Evolutionary conservation across 208 protist genomes (phyloP).

Genomic region (Herpetomonas tarakana): DNA sequence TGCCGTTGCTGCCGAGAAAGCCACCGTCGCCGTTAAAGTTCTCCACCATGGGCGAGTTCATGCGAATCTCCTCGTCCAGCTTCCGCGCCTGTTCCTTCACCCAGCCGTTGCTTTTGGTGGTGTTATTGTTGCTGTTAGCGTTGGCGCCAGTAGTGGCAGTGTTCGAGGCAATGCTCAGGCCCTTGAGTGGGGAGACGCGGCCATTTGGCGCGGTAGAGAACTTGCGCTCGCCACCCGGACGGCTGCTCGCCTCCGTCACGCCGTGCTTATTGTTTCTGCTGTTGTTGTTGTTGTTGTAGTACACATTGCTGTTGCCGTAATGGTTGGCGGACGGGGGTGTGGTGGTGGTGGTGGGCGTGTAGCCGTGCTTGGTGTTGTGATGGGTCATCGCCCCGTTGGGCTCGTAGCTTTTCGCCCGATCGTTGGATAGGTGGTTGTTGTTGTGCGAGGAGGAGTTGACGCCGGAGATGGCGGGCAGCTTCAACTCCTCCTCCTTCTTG

Average conservation of each 20-base stretch:
- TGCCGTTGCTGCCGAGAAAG: not conserved
- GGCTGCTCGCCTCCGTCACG: not conserved
- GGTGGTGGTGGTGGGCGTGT: no score
- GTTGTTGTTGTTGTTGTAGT: not conserved
- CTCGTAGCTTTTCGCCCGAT: not conserved
- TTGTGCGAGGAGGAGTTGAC: not conserved
- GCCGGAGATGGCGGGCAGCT: not conserved
- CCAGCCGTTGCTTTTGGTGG: slow-evolving; percentile 16
- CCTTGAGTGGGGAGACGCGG: not conserved
- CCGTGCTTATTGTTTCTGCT: not conserved
- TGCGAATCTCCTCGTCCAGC: slow-evolving; percentile 16
- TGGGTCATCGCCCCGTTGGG: not conserved
- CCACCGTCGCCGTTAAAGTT: not conserved
- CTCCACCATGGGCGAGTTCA: slow-evolving; percentile 18
- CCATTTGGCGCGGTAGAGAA: not conserved
- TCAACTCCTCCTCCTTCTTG: not conserved
- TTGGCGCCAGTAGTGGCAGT: not conserved
- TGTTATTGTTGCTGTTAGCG: not conserved
- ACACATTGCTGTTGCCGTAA: not conserved
- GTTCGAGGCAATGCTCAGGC: not conserved
- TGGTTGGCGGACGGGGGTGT: not conserved
- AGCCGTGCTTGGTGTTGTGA: not conserved
- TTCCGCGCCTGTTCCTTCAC: slow-evolving; percentile 28
- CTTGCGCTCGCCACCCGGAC: not conserved
- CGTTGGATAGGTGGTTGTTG: not conserved